Percentiles rank a stretch among this genome's conserved stretches.
Conservation (phyloP, 257 asterid genomes). For the Dorcoceras hygrometricum region DNA sequence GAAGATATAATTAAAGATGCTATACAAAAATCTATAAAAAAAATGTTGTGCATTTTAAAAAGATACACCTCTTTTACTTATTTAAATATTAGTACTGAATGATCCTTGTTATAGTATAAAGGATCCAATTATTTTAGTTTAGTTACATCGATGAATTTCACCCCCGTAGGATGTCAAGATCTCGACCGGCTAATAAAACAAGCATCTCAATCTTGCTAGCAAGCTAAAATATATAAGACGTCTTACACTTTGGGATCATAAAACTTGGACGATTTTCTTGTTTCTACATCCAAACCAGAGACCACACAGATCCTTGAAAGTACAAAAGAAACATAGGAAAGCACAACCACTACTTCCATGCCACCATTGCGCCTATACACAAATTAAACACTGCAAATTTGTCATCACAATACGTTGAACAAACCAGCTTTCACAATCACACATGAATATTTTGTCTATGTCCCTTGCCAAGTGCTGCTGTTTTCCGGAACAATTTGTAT, state of each 20-base stretch:
- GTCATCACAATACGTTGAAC: background rate
- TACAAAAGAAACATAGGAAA: background rate
- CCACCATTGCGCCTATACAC: background rate
- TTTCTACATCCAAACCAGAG: background rate
- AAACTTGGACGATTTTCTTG: background rate
- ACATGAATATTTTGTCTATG: background rate
- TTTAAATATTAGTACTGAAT: too few species aligned
- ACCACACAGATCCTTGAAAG: background rate
- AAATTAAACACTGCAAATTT: background rate
- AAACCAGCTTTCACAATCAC: background rate
- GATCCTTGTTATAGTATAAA: too few species aligned
- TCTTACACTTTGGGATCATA: background rate
- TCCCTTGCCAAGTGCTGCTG: background rate
- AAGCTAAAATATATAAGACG: too few species aligned
- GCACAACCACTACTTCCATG: background rate
- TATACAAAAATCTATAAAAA: too few species aligned
- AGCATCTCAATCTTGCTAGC: too few species aligned
- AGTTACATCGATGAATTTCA: too few species aligned
- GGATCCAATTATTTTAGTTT: too few species aligned
- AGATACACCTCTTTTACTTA: too few species aligned
- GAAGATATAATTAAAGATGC: too few species aligned
- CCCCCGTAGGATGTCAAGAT: too few species aligned
- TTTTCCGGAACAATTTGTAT: constrained; percentile 26
- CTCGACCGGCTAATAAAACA: too few species aligned
- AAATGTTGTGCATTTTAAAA: too few species aligned